These are phyloP conservation scores for Oropetium thomaeum DNA, from an alignment of 176 grass and related monocot species.

Conservation along the genomic window DNA sequence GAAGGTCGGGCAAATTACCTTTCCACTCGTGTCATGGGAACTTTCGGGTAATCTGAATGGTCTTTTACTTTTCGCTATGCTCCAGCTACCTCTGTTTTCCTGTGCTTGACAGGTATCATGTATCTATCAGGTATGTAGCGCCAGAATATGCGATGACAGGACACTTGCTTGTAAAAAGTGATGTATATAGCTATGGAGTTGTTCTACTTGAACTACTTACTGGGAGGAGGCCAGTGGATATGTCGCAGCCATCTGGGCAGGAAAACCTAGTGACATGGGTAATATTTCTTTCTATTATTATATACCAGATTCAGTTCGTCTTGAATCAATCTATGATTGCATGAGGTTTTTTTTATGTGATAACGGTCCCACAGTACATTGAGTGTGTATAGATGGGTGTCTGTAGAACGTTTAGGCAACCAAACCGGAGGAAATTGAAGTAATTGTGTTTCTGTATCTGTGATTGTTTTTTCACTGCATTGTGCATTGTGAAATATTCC, in stretches of 20 bases:
- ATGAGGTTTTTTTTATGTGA: background rate
- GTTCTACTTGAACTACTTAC: conserved; percentile 95
- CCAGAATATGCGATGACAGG: conserved; percentile 99
- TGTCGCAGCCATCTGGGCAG: conserved; percentile 92
- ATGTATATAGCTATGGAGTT: conserved; percentile 99
- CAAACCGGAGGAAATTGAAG: background rate
- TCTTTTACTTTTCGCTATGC: conserved; percentile 6
- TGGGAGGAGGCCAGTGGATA: conserved; percentile 88
- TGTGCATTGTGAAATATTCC: background rate
- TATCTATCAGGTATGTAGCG: conserved; percentile 85
- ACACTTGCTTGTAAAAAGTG: conserved; percentile 97
- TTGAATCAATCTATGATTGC: background rate
- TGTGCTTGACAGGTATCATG: conserved; percentile 23
- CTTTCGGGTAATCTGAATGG: conserved; percentile 75
- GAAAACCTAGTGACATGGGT: conserved; percentile 99
- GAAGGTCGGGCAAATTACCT: conserved; percentile 90
- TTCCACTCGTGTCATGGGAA: conserved; percentile 99
- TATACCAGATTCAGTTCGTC: conserved; percentile 12
- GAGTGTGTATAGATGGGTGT: background rate
- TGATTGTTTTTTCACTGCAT: background rate
- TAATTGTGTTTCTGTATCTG: background rate
- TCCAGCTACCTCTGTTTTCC: conserved; percentile 19
- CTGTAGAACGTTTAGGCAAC: background rate
- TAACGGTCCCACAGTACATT: background rate
- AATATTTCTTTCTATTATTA: conserved; percentile 36